Conservation (phyloP, 2,329 filamentous ascomycete species). For the Penicillium sp. region DNA sequence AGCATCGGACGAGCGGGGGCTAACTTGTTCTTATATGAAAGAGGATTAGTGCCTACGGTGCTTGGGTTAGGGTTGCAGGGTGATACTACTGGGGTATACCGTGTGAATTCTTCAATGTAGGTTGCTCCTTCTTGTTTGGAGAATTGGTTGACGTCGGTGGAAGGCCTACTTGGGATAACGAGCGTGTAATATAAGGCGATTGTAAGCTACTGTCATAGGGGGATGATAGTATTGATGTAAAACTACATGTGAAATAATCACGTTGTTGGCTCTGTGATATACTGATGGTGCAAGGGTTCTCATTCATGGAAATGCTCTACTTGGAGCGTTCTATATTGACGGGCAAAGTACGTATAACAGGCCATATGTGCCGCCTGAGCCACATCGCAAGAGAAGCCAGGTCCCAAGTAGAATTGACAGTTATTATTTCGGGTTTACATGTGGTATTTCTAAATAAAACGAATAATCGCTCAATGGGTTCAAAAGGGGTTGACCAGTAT, state of each 20-base stretch:
- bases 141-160: background rate
- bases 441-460: too few species aligned
- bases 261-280: background rate
- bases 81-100: background rate
- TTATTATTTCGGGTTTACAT: too few species aligned
- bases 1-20: slow-evolving; percentile 15
- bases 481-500: background rate
- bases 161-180: background rate
- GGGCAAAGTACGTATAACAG: background rate
- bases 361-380: background rate
- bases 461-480: background rate
- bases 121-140: background rate
- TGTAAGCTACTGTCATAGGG: too few species aligned
- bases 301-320: too few species aligned
- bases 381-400: background rate
- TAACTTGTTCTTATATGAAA: background rate
- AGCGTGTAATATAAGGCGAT: background rate
- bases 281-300: too few species aligned
- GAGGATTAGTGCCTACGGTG: background rate
- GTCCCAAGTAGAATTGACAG: background rate
- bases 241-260: background rate
- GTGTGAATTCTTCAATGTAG: background rate
- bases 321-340: background rate
- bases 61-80: background rate
- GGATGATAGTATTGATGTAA: background rate